phyloP scores from a whole-genome alignment of 306 rosid species.

The Trifolium repens region DNA sequence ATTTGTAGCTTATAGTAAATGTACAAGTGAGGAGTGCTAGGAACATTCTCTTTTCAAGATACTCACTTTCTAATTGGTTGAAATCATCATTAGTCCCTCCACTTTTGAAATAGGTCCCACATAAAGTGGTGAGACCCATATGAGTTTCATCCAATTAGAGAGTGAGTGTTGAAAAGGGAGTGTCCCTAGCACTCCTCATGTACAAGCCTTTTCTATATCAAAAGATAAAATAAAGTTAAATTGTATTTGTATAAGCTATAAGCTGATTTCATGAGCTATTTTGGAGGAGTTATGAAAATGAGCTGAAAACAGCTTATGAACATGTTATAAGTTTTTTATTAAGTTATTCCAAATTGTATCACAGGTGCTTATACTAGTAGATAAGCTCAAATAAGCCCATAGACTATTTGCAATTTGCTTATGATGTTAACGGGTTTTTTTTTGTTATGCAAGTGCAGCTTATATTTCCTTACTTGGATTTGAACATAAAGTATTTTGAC shows the following conservation, averaged over 20 bases:
- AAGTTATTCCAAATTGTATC: not conserved
- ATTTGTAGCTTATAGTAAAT: not conserved
- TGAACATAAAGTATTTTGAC: slow-evolving; percentile 87
- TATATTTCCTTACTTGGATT: slow-evolving; percentile 83
- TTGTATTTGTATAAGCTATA: no score
- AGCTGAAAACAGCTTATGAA: not conserved
- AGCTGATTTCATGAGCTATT: not conserved
- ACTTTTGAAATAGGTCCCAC: no score
- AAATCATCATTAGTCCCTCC: no score
- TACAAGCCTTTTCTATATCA: no score
- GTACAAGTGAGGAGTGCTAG: not conserved
- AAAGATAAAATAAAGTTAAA: not conserved
- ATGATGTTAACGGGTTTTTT: not conserved
- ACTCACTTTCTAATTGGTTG: no score
- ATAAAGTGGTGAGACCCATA: no score
- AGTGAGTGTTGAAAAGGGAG: no score
- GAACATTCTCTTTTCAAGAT: no score
- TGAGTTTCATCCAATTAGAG: no score
- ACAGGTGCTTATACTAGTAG: not conserved
- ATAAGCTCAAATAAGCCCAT: not conserved
- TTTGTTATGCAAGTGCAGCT: slow-evolving; percentile 65
- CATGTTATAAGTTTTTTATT: not conserved
- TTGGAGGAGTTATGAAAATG: not conserved
- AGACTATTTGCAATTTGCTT: slow-evolving; percentile 10
- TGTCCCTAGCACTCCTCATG: not conserved